Conservation (phyloP, 23 red algal species). For the Chondrus crispus region DNA sequence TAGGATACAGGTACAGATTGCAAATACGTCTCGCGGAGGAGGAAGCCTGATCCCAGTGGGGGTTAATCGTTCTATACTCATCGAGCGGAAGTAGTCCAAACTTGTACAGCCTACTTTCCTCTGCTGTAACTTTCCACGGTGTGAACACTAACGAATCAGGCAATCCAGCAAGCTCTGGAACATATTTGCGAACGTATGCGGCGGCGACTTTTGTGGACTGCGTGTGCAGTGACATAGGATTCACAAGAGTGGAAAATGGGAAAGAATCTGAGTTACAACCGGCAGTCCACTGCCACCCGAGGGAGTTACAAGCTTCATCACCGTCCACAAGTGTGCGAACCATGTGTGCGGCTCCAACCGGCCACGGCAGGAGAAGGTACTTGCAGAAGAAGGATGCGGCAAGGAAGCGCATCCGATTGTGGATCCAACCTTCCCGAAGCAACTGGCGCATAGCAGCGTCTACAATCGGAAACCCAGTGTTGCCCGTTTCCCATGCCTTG, state of each 20-base stretch:
- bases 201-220: conserved; percentile 48
- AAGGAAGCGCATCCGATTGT: conserved; percentile 87
- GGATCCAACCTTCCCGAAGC: conserved; percentile 80
- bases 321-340: conserved; percentile 82
- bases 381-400: conserved; percentile 88
- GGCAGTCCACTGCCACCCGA: conserved; percentile 92
- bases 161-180: conserved; percentile 72
- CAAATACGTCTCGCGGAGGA: not conserved
- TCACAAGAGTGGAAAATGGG: conserved; percentile 85
- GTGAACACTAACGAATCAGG: conserved; percentile 70
- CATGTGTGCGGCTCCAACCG: conserved; percentile 67
- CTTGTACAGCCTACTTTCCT: conserved; percentile 11
- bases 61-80: conserved; percentile 1
- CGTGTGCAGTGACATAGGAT: conserved; percentile 63
- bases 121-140: conserved; percentile 71
- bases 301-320: conserved; percentile 82
- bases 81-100: not conserved
- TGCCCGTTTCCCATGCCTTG: conserved; percentile 57
- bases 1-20: conserved; percentile 51
- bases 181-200: conserved; percentile 71
- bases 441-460: conserved; percentile 98
- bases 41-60: not conserved
- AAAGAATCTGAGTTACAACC: conserved; percentile 86
- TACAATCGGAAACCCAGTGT: conserved; percentile 95
- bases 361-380: conserved; percentile 93